Conservation (phyloP, 1,139 yeast species). For the Scheffersomyces quercinus region DNA sequence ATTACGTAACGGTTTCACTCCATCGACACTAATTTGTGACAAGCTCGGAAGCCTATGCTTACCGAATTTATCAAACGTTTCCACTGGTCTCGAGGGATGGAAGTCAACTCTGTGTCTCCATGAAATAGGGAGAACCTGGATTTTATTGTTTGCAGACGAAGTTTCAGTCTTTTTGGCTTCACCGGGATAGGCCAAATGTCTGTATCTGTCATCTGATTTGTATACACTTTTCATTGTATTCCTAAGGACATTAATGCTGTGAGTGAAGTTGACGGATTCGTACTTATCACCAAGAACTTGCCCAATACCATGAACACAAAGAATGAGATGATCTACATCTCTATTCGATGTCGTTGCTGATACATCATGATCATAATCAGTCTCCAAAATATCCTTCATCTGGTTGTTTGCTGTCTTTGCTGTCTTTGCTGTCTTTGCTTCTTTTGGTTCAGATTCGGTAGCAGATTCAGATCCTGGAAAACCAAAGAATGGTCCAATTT, state of each 20-base stretch:
- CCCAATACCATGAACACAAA: conserved; percentile 94
- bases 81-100: conserved; percentile 43
- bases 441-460: conserved; percentile 19
- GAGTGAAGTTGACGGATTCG: conserved; percentile 83
- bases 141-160: conserved; percentile 46
- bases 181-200: conserved; percentile 35
- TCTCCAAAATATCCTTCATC: conserved; percentile 49
- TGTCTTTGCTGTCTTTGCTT: conserved; percentile 10
- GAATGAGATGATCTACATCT: conserved; percentile 72
- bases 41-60: conserved; percentile 58
- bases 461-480: conserved; percentile 10
- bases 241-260: conserved; percentile 74
- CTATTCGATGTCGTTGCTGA: conserved; percentile 41
- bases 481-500: conserved; percentile 23
- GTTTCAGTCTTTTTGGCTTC: conserved; percentile 14
- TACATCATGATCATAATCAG: conserved; percentile 49
- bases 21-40: conserved; percentile 75
- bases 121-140: conserved; percentile 76
- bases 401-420: conserved; percentile 13
- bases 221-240: conserved; percentile 61
- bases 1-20: conserved; percentile 74
- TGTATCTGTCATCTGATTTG: conserved; percentile 43
- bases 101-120: conserved; percentile 77
- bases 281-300: conserved; percentile 80
- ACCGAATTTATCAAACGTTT: conserved; percentile 30